These are phyloP conservation scores for Aureobasidium sp. DNA, from an alignment of 2,329 filamentous ascomycete species.

Conservation along the genomic window DNA sequence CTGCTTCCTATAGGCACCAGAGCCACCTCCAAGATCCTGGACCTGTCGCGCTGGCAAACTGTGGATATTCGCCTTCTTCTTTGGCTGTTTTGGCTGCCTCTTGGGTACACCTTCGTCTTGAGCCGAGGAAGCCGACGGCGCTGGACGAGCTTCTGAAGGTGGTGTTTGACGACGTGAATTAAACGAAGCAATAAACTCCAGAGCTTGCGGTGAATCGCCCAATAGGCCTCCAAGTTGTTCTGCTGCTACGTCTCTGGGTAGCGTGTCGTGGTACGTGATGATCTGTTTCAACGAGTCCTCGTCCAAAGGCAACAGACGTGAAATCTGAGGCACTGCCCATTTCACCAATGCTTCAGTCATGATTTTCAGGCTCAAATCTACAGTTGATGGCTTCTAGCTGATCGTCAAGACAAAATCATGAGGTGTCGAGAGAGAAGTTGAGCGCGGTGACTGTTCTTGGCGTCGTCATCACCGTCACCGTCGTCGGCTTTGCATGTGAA, in stretches of 20 bases:
- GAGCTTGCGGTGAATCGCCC: constrained; percentile 69
- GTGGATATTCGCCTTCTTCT: constrained; percentile 37
- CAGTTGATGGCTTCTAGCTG: neutral
- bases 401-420: neutral
- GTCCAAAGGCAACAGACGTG: constrained; percentile 74
- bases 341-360: constrained; percentile 25
- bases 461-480: constrained; percentile 4
- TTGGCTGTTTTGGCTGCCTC: constrained; percentile 28
- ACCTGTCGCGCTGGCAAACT: constrained; percentile 35
- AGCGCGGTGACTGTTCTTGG: constrained; percentile 10
- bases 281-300: constrained; percentile 78
- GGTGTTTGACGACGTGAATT: constrained; percentile 56
- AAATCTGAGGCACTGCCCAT: constrained; percentile 65
- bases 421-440: constrained; percentile 5
- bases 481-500: neutral
- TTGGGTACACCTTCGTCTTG: constrained; percentile 21
- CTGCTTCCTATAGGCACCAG: constrained; percentile 68
- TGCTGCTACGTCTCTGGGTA: constrained; percentile 70
- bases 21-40: constrained; percentile 56
- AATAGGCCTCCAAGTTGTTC: constrained; percentile 84
- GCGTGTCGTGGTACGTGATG: constrained; percentile 68
- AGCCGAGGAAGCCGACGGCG: constrained; percentile 20
- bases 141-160: constrained; percentile 20
- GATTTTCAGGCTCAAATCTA: no score
- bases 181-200: constrained; percentile 66